Evolutionary conservation across 805 yeast genomes (phyloP), one percentile per base, ranked within the genome.

Genomic region (Ogataea pini): DNA sequence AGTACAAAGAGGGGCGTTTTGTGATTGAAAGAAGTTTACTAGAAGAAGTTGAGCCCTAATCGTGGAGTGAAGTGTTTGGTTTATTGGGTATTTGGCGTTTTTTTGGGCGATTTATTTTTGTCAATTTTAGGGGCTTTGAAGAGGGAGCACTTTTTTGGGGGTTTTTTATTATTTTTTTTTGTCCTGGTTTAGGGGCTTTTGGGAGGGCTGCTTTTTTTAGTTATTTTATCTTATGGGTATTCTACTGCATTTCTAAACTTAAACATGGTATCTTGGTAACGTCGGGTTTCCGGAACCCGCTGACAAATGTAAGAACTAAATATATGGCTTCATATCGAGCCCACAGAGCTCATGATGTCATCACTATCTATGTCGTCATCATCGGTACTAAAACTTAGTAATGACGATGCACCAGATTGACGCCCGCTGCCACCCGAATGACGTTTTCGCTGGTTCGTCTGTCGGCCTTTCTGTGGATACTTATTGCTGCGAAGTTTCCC

Each of bases 1-100:
- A 55, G 36, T 68, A 68, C 44, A 68, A 68, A 45, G 64, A 62
- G 48, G 65, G 65, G n/a, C 57, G 67, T 27, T 68, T 49, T 44
- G 71, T 68, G 24, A 61, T 68, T 44, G 72, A 68, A 51, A 44
- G 55, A n/a, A 57, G 50, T 16, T 47, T 53, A 19, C 46, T 63
- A 28, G 66, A 63, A 47, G 61, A 51, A 36, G 61, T 52, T 34
- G 61, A 57, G 18, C 24, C 39, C n/a, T n/a, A n/a, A n/a, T n/a
- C n/a, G n/a, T n/a, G n/a, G n/a, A n/a, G n/a, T n/a, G n/a, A n/a
- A n/a, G 39, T 61, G 42, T 45, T 17, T 14, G 13, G 18, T 12
- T 28, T 28, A 13, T 10, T 28, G 31, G 31, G 31, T 4, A 4
- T 10, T 5, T 28, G 31, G 31, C 14, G 9, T 24, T 10, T 8